Conservation (phyloP, 768 basidiomycete species). For the Albatrellus ellisii region DNA sequence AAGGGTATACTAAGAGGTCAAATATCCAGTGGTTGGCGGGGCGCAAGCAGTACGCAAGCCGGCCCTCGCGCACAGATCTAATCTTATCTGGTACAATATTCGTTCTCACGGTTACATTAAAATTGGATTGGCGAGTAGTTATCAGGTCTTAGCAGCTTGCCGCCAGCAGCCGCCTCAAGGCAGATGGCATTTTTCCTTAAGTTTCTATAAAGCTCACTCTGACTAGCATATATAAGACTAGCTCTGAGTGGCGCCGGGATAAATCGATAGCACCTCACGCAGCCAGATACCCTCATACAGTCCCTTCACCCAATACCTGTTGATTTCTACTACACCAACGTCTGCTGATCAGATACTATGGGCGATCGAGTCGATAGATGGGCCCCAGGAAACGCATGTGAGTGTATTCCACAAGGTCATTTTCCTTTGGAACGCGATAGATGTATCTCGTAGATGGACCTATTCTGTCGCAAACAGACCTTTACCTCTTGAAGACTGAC, state of each 20-base stretch:
- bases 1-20: not conserved
- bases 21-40: not conserved
- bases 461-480: constrained; percentile 65
- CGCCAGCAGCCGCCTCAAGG: not conserved
- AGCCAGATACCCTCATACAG: too few relatives aligned
- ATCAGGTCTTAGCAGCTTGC: not conserved
- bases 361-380: too few relatives aligned
- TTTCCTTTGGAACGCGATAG: not conserved
- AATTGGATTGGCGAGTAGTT: not conserved
- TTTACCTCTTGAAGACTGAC: constrained; percentile 61
- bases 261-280: too few relatives aligned
- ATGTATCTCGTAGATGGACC: constrained; percentile 47
- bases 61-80: not conserved
- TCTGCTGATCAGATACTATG: too few relatives aligned
- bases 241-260: too few relatives aligned
- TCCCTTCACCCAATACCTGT: too few relatives aligned
- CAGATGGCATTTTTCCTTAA: not conserved
- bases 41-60: not conserved
- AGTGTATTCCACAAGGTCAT: not conserved
- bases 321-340: too few relatives aligned
- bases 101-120: not conserved
- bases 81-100: constrained; percentile 11
- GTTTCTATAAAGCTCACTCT: too few relatives aligned
- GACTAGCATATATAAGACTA: too few relatives aligned
- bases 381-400: not conserved